Evolutionary conservation across 177 flowering plant species (phyloP).

Genomic region (Vitis hybrid): DNA sequence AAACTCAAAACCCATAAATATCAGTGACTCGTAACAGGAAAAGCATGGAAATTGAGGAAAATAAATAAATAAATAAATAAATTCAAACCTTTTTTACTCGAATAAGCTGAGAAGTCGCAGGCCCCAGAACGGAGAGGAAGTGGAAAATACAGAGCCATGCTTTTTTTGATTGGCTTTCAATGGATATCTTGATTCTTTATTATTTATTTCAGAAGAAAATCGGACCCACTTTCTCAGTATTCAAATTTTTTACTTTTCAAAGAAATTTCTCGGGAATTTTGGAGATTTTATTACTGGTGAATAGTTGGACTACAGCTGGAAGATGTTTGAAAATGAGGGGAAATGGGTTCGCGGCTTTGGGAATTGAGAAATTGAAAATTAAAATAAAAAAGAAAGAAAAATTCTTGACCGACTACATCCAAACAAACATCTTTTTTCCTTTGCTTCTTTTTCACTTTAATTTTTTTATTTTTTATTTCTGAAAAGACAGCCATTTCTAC

Average conservation of each 20-base stretch:
- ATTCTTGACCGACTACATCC: no score
- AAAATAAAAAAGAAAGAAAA: conserved; percentile 5
- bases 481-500: no score
- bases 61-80: no score
- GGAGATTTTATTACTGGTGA: no score
- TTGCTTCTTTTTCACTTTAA: no score
- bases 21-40: no score
- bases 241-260: conserved; percentile 29
- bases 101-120: conserved; percentile 3
- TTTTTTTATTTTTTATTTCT: no score
- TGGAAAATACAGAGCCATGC: conserved; percentile 35
- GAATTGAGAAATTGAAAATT: conserved; percentile 14
- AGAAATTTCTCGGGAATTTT: neutral
- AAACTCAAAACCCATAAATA: no score
- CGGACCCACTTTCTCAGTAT: conserved; percentile 26
- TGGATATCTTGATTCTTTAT: neutral
- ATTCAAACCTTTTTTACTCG: conserved; percentile 2
- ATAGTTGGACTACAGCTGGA: no score
- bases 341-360: neutral
- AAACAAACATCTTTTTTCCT: no score
- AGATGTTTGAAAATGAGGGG: no score
- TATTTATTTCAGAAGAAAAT: conserved; percentile 16
- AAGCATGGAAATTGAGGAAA: no score
- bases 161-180: conserved; percentile 17
- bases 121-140: conserved; percentile 4